Percentiles rank a stretch among this genome's conserved stretches.
phyloP scores from a whole-genome alignment of 345 rosid genomes.

The Bretschneidera sinensis region DNA sequence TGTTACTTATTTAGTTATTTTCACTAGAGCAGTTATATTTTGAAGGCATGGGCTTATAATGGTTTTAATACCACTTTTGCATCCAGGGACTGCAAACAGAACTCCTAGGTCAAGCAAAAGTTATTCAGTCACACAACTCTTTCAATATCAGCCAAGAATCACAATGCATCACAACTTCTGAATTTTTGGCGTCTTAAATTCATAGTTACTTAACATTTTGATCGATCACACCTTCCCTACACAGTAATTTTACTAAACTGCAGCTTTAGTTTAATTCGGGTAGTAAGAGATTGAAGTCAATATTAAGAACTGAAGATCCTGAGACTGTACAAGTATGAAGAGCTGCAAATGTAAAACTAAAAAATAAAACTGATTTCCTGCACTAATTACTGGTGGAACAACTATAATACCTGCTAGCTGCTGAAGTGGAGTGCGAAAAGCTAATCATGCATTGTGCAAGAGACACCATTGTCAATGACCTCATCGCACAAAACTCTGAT shows the following conservation, averaged over 20 bases:
- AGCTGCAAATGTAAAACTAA: neutral
- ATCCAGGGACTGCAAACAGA: neutral
- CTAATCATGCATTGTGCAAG: conserved; percentile 87
- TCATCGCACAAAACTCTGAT: conserved; percentile 85
- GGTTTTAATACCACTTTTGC: neutral
- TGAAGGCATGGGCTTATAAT: neutral
- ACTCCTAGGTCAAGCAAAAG: neutral
- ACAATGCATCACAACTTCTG: neutral
- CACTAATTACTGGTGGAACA: conserved; percentile 13
- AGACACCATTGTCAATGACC: conserved; percentile 84
- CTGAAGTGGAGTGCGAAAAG: conserved; percentile 61
- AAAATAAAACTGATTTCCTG: neutral
- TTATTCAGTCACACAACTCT: neutral
- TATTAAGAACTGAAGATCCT: no score
- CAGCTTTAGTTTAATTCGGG: no score
- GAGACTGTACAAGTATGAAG: neutral
- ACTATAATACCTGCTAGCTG: conserved; percentile 64
- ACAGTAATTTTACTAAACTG: no score
- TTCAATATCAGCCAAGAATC: conserved; percentile 10
- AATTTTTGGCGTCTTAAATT: neutral
- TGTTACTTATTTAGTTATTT: no score
- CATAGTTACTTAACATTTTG: neutral
- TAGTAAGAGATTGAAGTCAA: neutral
- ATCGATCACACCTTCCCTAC: no score
- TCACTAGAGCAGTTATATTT: neutral